These are phyloP conservation scores for Lentinula detonsa DNA, from an alignment of 768 basidiomycete genomes.

Conservation along the genomic window DNA sequence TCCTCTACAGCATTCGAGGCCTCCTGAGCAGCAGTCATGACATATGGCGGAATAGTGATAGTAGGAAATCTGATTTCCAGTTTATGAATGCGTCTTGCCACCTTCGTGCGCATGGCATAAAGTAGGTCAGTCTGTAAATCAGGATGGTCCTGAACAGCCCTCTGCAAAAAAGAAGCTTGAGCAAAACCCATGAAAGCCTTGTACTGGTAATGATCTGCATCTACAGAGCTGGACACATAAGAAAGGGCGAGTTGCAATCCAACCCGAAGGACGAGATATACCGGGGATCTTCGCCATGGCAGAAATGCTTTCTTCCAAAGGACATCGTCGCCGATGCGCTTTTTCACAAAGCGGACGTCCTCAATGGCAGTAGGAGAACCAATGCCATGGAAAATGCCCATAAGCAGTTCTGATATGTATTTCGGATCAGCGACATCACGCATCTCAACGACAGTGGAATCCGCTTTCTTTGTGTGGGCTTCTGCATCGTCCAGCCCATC, in stretches of 20 bases:
- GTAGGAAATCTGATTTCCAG: constrained; percentile 16
- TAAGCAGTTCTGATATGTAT: constrained; percentile 43
- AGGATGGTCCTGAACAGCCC: constrained; percentile 10
- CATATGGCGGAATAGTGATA: constrained; percentile 11
- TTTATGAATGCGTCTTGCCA: constrained; percentile 30
- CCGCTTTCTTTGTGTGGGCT: constrained; percentile 31
- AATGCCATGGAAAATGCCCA: constrained; percentile 37
- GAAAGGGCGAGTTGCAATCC: constrained; percentile 31
- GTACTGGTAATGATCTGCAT: constrained; percentile 21
- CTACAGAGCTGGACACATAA: not conserved
- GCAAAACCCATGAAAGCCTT: constrained; percentile 44
- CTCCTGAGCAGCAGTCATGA: constrained; percentile 14
- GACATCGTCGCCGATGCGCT: constrained; percentile 40
- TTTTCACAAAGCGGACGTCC: constrained; percentile 24
- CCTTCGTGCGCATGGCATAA: constrained; percentile 28
- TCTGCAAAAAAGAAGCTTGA: constrained; percentile 20
- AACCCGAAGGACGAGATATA: constrained; percentile 46
- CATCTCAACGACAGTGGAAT: constrained; percentile 24
- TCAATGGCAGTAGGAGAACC: constrained; percentile 27
- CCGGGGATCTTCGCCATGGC: constrained; percentile 44
- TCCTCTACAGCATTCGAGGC: constrained; percentile 13
- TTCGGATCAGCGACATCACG: constrained; percentile 37
- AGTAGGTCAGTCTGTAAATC: constrained; percentile 27
- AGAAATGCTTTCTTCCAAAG: constrained; percentile 29
- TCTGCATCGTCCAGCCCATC: constrained; percentile 25